Evolutionary conservation across 352 stramenopile genomes (phyloP).

Genomic region (Globisporangium splendens): DNA sequence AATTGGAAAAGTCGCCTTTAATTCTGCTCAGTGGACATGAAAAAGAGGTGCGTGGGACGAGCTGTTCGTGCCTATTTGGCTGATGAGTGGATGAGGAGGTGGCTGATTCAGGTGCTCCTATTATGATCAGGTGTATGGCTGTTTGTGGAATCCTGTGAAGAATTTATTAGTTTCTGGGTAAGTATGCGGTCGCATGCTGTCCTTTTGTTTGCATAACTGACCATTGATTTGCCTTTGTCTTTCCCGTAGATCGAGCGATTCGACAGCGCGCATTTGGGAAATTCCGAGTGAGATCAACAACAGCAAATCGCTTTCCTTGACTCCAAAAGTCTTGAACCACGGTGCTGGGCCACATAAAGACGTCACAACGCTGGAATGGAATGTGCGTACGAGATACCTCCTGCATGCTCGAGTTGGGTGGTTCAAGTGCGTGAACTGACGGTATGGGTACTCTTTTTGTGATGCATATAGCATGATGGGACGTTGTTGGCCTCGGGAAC

Average conservation of each 20-base stretch:
- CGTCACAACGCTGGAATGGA: conserved; percentile 98
- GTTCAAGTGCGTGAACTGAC: conserved; percentile 14
- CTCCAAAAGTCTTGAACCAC: conserved; percentile 65
- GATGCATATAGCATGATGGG: conserved; percentile 71
- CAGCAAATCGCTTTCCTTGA: conserved; percentile 28
- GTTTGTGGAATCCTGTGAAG: conserved; percentile 94
- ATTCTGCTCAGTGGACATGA: conserved; percentile 78
- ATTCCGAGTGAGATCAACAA: conserved; percentile 68
- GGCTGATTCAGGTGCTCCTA: conserved; percentile 27
- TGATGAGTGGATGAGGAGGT: neutral
- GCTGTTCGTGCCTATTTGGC: neutral
- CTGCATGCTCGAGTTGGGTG: conserved; percentile 3
- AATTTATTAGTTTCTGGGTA: conserved; percentile 94
- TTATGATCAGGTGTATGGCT: conserved; percentile 92
- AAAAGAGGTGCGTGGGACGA: conserved; percentile 51
- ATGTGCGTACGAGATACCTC: conserved; percentile 45
- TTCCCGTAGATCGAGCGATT: conserved; percentile 83
- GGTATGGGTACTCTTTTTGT: conserved; percentile 5
- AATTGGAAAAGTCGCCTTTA: conserved; percentile 55
- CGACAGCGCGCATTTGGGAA: conserved; percentile 93
- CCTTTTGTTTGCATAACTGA: neutral
- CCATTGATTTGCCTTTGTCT: neutral
- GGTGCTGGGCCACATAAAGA: conserved; percentile 93
- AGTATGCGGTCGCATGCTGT: conserved; percentile 2
- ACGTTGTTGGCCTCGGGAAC: conserved; percentile 92